phyloP scores from a whole-genome alignment of 257 asterid genomes.

The Jaltomata sinuosa region DNA sequence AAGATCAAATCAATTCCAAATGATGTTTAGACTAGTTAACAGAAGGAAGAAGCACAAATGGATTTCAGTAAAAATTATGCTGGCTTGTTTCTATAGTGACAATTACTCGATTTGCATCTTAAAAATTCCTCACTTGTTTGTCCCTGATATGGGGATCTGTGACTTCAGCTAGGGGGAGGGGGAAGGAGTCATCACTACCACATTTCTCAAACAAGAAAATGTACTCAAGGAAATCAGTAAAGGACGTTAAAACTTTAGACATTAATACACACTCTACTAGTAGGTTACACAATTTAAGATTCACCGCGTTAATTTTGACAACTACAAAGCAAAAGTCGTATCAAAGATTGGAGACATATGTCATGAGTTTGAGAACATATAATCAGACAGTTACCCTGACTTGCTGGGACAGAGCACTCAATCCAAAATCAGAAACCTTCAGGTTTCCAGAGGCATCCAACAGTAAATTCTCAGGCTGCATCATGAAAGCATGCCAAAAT shows the following conservation, averaged over 20 bases:
- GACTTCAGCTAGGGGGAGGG: background rate
- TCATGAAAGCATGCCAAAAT: background rate
- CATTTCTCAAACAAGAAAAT: background rate
- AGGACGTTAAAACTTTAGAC: background rate
- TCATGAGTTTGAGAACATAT: background rate
- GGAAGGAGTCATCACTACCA: background rate
- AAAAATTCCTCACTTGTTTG: background rate
- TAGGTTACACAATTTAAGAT: background rate
- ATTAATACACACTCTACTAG: background rate
- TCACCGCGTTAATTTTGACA: background rate
- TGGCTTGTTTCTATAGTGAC: background rate
- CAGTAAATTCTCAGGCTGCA: conserved; percentile 84
- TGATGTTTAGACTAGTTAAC: background rate
- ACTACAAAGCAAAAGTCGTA: background rate
- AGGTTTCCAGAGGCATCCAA: conserved; percentile 79
- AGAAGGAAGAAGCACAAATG: background rate
- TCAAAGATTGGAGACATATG: background rate
- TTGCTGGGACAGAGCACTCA: conserved; percentile 97
- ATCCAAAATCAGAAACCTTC: conserved; percentile 90
- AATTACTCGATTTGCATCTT: background rate
- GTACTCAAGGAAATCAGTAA: background rate
- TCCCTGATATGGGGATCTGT: background rate
- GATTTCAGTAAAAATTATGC: background rate
- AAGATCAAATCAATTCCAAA: background rate
- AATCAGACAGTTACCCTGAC: conserved; percentile 53